Evolutionary conservation across 1,284 basidiomycete species (phyloP).

Genomic region (Fomitopsis betulina): DNA sequence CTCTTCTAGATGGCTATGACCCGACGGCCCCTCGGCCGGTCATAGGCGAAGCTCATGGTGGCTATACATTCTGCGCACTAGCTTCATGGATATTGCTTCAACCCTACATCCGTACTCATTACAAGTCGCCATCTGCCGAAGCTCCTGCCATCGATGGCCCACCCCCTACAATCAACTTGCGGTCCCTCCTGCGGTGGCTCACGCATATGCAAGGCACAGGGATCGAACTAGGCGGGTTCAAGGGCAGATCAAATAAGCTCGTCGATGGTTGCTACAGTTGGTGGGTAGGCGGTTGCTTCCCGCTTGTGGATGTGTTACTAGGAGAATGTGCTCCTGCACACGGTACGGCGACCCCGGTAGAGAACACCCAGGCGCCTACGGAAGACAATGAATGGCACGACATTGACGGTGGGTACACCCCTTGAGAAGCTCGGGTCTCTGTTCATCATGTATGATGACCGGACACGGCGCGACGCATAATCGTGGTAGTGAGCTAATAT

Average conservation of each 20-base stretch:
- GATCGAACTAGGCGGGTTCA: conserved; percentile 89
- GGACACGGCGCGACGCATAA: neutral
- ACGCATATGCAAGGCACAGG: conserved; percentile 82
- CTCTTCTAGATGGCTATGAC: conserved; percentile 6
- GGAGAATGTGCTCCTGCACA: conserved; percentile 17
- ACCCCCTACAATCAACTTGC: conserved; percentile 50
- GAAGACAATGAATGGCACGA: conserved; percentile 54
- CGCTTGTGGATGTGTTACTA: conserved; percentile 66
- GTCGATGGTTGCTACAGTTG: conserved; percentile 99
- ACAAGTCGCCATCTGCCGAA: conserved; percentile 4
- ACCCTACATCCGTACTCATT: conserved; percentile 37
- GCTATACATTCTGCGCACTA: conserved; percentile 92
- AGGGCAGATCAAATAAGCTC: conserved; percentile 93
- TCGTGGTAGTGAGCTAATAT: neutral
- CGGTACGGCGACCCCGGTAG: conserved; percentile 14
- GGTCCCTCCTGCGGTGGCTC: conserved; percentile 76
- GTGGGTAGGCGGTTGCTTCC: conserved; percentile 96
- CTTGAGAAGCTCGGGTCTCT: neutral
- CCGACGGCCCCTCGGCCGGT: conserved; percentile 50
- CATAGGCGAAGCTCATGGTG: conserved; percentile 94
- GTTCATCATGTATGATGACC: neutral
- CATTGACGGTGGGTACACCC: conserved; percentile 47
- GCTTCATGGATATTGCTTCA: conserved; percentile 81
- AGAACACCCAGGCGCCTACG: conserved; percentile 22
- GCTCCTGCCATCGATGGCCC: neutral